Evolutionary conservation across 495 filamentous ascomycete genomes (phyloP), one percentile per base, ranked within the genome.

Genomic region (Copromyces sp.): DNA sequence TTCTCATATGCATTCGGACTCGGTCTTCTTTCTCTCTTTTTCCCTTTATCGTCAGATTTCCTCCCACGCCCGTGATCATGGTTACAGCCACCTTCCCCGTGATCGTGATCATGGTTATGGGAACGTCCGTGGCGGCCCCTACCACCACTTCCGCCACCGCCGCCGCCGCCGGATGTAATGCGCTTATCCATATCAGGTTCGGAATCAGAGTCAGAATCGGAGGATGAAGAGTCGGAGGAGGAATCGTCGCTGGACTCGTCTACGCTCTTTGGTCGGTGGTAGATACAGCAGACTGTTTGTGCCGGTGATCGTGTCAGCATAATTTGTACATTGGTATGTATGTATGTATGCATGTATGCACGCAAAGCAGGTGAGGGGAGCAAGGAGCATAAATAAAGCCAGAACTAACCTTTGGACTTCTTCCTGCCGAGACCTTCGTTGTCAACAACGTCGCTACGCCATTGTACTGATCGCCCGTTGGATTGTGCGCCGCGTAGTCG

Each of bases 1-100:
- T 92, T 94, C 83, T 98, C 95, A 81, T 99, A 98, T 1, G 95
- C 95, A 83, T 99, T 99, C 68, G 93, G 93, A 76, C 92, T 95
- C 4, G 90, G 88, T 70, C 86, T 90, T 74, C 91, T 87, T 68
- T 81, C 84, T 70, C 80, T 83, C 79, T 77, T 80, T 71, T 84
- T 85, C 76, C 75, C 53, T 9, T 65, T 79, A 53, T 77, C 77
- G 61, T 75, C 84, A 44, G 78, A 77, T 12, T 75, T 76, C 17
- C 78, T 71, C 38, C 72, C 32, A n/a, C 77, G 68, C 20, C 76
- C 69, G 32, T 83, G 80, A 9, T 77, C 75, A 70, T 83, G 81
- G 12, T 76, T 82, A 68, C 82, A 81, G 68, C 82, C 78, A 38
- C 81, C 78, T 41, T 86, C 80, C 20, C 77, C 69, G 40, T 84